Conservation (phyloP, 352 stramenopile genomes). For the Phytophthora parvispora region DNA sequence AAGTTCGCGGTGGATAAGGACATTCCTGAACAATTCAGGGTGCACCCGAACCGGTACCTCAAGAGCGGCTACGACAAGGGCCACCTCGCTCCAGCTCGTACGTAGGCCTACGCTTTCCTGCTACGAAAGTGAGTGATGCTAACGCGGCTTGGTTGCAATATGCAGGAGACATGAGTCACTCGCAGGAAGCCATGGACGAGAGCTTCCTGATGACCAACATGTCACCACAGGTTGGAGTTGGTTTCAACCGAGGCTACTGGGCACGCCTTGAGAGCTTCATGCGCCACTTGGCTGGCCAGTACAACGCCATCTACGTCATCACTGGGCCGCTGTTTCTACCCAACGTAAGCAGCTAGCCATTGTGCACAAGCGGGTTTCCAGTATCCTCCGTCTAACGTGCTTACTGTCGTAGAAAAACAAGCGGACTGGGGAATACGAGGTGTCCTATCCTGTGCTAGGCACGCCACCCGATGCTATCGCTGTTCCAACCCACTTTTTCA, state of each 20-base stretch:
- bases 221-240: slow-evolving; percentile 91
- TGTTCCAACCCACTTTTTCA: slow-evolving; percentile 98
- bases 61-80: slow-evolving; percentile 96
- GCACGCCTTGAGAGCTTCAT: slow-evolving; percentile 89
- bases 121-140: not conserved
- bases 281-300: slow-evolving; percentile 82
- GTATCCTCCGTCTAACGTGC: not conserved
- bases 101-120: too few relatives aligned
- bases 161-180: slow-evolving; percentile 88
- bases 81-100: slow-evolving; percentile 93
- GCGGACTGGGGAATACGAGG: slow-evolving; percentile 68
- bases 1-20: slow-evolving; percentile 87
- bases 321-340: slow-evolving; percentile 96
- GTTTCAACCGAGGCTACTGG: slow-evolving; percentile 93
- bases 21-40: slow-evolving; percentile 84
- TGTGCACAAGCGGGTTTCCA: not conserved
- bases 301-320: slow-evolving; percentile 90
- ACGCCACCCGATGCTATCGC: slow-evolving; percentile 87
- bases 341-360: slow-evolving; percentile 42
- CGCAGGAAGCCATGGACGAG: slow-evolving; percentile 90
- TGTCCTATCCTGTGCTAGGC: slow-evolving; percentile 88
- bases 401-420: slow-evolving; percentile 63
- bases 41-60: slow-evolving; percentile 89
- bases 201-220: slow-evolving; percentile 98
- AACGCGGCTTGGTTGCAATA: not conserved